Percentiles rank a stretch among this genome's conserved stretches.
Conservation (phyloP, 139 green algal species). For the Limnomonas spitsbergensis region DNA sequence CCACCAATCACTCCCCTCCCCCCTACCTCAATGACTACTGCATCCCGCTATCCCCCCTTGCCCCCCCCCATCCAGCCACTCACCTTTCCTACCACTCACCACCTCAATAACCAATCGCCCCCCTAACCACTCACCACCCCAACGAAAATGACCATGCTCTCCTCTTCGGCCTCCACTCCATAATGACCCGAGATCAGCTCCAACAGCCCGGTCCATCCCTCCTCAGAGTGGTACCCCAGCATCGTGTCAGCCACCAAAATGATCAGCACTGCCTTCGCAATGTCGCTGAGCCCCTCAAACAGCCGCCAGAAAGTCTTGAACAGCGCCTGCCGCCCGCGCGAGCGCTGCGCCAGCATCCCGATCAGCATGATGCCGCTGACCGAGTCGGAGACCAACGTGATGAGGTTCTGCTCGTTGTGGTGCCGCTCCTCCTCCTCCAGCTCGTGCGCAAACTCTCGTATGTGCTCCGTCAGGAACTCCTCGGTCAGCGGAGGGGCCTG, state of each 20-base stretch:
- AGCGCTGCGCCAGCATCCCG: conserved; percentile 48
- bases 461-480: conserved; percentile 54
- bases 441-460: conserved; percentile 57
- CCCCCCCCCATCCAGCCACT: no score
- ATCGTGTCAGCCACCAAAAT: conserved; percentile 83
- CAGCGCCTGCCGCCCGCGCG: conserved; percentile 33
- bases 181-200: conserved; percentile 76
- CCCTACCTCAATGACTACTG: not conserved
- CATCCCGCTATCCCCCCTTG: no score
- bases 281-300: conserved; percentile 81
- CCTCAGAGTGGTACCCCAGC: conserved; percentile 90
- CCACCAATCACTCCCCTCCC: not conserved
- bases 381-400: conserved; percentile 64
- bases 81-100: not conserved
- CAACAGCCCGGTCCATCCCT: conserved; percentile 84
- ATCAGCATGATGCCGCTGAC: conserved; percentile 58
- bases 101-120: not conserved
- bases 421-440: conserved; percentile 62
- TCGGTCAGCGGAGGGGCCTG: conserved; percentile 6
- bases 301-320: conserved; percentile 68
- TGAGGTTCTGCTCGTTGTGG: conserved; percentile 58
- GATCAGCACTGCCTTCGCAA: conserved; percentile 89
- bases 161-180: conserved; percentile 68
- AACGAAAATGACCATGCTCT: conserved; percentile 46
- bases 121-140: conserved; percentile 16